Percentiles rank a stretch among this genome's conserved stretches.
phyloP scores from a whole-genome alignment of 306 rosid genomes.

The Purshia tridentata region DNA sequence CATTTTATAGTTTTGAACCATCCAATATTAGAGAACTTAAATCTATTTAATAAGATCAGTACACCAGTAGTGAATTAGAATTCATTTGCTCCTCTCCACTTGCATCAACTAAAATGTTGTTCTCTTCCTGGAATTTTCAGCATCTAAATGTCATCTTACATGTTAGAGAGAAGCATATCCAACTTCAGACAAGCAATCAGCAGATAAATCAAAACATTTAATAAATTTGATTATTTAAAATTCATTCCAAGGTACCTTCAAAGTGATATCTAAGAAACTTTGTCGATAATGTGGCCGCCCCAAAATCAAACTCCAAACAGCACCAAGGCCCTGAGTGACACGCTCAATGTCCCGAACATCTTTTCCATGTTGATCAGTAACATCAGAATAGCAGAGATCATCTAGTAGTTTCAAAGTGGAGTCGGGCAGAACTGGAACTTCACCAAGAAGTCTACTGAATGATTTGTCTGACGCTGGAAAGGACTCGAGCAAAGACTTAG shows the following conservation, averaged over 20 bases:
- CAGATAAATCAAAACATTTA: not conserved
- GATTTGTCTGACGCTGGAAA: slow-evolving; percentile 95
- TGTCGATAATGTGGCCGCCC: slow-evolving; percentile 88
- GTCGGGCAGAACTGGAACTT: slow-evolving; percentile 84
- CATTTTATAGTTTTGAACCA: not conserved
- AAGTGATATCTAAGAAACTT: slow-evolving; percentile 74
- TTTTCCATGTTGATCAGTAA: slow-evolving; percentile 64
- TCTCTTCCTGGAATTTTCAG: not conserved
- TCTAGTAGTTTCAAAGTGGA: slow-evolving; percentile 66
- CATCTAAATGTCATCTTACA: not conserved
- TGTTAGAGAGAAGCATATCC: slow-evolving; percentile 15
- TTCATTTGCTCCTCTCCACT: not conserved
- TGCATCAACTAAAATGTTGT: not conserved
- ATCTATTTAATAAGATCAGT: not conserved
- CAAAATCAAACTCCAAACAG: slow-evolving; percentile 91
- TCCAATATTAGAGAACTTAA: not conserved
- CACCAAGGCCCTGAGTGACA: slow-evolving; percentile 98
- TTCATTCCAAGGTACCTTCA: slow-evolving; percentile 56
- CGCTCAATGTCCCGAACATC: slow-evolving; percentile 76
- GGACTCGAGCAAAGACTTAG: slow-evolving; percentile 70
- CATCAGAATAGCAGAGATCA: slow-evolving; percentile 78
- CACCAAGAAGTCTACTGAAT: slow-evolving; percentile 91
- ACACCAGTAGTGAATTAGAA: not conserved
- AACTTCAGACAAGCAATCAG: slow-evolving; percentile 9
- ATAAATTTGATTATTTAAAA: not conserved